Evolutionary conservation across 805 yeast genomes (phyloP).

Genomic region (Cyberlindnera mississippiensis): DNA sequence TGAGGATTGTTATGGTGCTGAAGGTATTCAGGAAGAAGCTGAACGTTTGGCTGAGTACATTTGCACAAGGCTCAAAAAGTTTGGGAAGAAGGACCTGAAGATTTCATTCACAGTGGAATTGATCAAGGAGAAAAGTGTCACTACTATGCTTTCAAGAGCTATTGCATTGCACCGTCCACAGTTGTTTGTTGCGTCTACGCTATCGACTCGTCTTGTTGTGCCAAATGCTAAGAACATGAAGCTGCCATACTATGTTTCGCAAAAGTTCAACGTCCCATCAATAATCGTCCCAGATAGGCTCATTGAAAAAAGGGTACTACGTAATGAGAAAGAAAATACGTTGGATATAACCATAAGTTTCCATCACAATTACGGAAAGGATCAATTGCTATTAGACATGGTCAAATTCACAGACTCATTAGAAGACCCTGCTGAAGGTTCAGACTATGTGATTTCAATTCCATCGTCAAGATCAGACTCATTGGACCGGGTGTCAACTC

Average conservation of each 20-base stretch:
- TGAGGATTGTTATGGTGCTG: slow-evolving; percentile 12
- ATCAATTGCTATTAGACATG: background rate
- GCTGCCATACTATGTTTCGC: slow-evolving; percentile 19
- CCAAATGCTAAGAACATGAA: slow-evolving; percentile 9
- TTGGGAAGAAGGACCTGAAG: slow-evolving; percentile 14
- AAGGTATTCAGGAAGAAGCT: slow-evolving; percentile 14
- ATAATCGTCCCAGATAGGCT: slow-evolving; percentile 21
- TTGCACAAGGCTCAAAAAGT: slow-evolving; percentile 11
- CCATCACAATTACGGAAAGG: background rate
- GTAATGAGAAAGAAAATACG: background rate
- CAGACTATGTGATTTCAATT: background rate
- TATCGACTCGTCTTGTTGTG: slow-evolving; percentile 12
- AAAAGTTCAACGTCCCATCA: slow-evolving; percentile 20
- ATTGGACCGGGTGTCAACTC: background rate
- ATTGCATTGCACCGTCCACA: slow-evolving; percentile 21
- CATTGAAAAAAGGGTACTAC: slow-evolving; percentile 2
- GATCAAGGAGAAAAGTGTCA: slow-evolving; percentile 18
- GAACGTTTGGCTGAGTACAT: slow-evolving; percentile 16
- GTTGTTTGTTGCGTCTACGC: slow-evolving; percentile 17
- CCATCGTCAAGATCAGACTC: slow-evolving; percentile 6
- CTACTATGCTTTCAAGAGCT: slow-evolving; percentile 16
- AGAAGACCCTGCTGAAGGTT: slow-evolving; percentile 1
- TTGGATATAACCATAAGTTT: background rate
- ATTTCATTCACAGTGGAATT: slow-evolving; percentile 24
- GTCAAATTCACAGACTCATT: slow-evolving; percentile 7